Conservation (phyloP, 331 rosid species). For the Malus hybrid region DNA sequence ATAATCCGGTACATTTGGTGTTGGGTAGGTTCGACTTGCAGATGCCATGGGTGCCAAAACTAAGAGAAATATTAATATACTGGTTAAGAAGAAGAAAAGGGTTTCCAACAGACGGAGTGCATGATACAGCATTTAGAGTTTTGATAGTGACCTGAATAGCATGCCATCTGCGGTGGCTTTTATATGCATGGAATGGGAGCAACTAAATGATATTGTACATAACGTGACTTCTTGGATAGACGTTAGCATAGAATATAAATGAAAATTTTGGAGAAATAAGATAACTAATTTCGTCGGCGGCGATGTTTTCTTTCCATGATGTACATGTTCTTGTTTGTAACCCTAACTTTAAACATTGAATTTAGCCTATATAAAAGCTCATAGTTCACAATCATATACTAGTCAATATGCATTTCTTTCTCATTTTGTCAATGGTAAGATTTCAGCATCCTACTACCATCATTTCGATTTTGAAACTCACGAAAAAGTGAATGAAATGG, state of each 20-base stretch:
- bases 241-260: not conserved
- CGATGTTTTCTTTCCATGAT: not conserved
- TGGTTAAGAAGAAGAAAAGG: not conserved
- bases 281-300: not conserved
- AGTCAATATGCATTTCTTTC: not conserved
- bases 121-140: not conserved
- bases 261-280: not conserved
- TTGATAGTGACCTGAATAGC: not conserved
- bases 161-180: not conserved
- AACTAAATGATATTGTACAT: not conserved
- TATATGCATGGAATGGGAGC: not conserved
- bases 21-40: not conserved
- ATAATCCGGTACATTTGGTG: not conserved
- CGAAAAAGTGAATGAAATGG: not conserved
- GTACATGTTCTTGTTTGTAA: not conserved
- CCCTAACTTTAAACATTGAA: not conserved
- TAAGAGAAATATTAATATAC: not conserved
- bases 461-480: conserved; percentile 2
- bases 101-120: not conserved
- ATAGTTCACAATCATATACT: not conserved
- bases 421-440: not conserved
- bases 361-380: not conserved
- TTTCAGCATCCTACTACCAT: not conserved
- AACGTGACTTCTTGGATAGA: not conserved
- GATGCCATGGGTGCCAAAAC: not conserved